Conservation (phyloP, 2,329 filamentous ascomycete species). For the Ophiocordyceps camponoti-rufipedis region DNA sequence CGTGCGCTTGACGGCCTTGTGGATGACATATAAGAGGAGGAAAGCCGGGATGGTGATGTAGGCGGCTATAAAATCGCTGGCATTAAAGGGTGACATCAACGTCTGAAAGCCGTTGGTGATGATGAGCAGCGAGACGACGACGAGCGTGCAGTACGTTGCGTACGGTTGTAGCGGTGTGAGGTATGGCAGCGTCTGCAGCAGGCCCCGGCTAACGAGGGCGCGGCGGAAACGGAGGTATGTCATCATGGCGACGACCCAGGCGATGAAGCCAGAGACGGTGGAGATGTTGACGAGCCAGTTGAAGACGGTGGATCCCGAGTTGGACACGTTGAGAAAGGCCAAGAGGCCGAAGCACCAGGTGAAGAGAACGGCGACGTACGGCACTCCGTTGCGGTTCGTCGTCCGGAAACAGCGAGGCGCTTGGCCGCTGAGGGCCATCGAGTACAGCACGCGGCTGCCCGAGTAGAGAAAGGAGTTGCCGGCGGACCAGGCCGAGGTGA, state of each 20-base stretch:
- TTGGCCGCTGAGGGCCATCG: conserved; percentile 47
- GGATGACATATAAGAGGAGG: conserved; percentile 38
- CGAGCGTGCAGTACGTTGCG: conserved; percentile 40
- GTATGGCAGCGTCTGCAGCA: conserved; percentile 33
- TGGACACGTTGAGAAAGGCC: conserved; percentile 51
- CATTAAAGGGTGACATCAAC: conserved; percentile 50
- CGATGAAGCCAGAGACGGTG: conserved; percentile 49
- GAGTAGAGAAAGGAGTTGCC: conserved; percentile 47
- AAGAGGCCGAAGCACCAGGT: conserved; percentile 44
- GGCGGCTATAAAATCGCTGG: conserved; percentile 41
- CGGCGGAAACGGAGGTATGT: conserved; percentile 41
- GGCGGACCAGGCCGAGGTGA: conserved; percentile 47
- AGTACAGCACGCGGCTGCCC: conserved; percentile 51
- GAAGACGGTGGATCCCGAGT: conserved; percentile 45
- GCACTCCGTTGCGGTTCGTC: conserved; percentile 44
- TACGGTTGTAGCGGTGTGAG: conserved; percentile 39
- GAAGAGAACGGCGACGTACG: conserved; percentile 31
- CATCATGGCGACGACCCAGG: conserved; percentile 39
- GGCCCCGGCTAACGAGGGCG: conserved; percentile 32
- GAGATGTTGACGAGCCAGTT: conserved; percentile 58
- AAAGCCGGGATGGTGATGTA: conserved; percentile 49
- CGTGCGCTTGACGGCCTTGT: conserved; percentile 34
- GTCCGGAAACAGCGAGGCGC: conserved; percentile 42
- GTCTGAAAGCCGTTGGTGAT: conserved; percentile 61
- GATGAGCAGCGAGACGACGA: conserved; percentile 40